Conservation (phyloP, 2,329 filamentous ascomycete genomes). For the Domatiomyces globalis region DNA sequence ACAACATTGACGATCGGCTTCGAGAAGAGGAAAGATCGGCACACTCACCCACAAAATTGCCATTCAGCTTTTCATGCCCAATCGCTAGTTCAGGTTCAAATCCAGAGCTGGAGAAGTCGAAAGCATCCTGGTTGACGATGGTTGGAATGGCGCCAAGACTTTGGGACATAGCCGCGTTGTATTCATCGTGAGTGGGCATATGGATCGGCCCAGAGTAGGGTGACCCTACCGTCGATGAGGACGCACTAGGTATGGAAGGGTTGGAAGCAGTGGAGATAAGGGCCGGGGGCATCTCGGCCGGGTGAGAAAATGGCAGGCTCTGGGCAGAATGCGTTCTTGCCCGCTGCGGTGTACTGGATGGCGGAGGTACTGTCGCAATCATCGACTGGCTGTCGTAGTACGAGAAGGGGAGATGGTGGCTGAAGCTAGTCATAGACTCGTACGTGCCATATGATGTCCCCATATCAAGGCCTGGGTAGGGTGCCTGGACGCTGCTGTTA, state of each 20-base stretch:
- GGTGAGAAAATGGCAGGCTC: conserved; percentile 4
- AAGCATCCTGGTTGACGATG: conserved; percentile 48
- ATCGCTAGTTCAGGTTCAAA: conserved; percentile 31
- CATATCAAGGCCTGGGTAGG: conserved; percentile 13
- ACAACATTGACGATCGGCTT: conserved; percentile 12
- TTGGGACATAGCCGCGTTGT: conserved; percentile 28
- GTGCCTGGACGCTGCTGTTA: conserved; percentile 12
- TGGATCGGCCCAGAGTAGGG: conserved; percentile 49
- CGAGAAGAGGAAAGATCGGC: conserved; percentile 25
- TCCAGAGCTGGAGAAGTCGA: conserved; percentile 27
- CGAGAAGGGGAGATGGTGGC: conserved; percentile 11
- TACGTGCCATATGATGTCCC: conserved; percentile 7
- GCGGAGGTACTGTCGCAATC: conserved; percentile 9
- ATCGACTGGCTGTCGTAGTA: conserved; percentile 12
- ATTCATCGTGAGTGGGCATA: conserved; percentile 37
- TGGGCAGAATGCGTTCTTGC: conserved; percentile 4
- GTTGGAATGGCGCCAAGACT: conserved; percentile 47
- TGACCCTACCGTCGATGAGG: conserved; percentile 54
- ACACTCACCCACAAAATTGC: conserved; percentile 34
- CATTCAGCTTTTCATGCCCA: conserved; percentile 30
- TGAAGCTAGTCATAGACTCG: conserved; percentile 11
- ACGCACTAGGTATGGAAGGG: conserved; percentile 41
- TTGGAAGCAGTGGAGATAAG: conserved; percentile 48
- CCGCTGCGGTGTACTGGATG: conserved; percentile 1
- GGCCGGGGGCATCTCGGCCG: conserved; percentile 35